Evolutionary conservation across 345 rosid species (phyloP).

Genomic region (Citrus hindsii): DNA sequence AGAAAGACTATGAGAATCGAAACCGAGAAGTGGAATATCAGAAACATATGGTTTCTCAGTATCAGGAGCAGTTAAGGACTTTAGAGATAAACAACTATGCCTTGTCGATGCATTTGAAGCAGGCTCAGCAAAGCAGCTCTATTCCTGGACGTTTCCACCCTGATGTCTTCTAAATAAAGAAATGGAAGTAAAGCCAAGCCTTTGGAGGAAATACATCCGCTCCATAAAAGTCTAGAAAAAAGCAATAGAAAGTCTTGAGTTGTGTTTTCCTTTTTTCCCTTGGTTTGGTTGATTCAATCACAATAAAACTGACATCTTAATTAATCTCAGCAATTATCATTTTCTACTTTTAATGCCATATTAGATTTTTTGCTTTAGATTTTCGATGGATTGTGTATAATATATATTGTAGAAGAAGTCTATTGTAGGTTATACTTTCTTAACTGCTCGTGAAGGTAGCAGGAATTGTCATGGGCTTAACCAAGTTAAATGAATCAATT

Average conservation of each 20-base stretch:
- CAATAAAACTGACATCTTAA: neutral
- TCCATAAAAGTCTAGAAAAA: neutral
- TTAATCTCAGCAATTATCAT: neutral
- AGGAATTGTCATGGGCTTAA: too few relatives aligned
- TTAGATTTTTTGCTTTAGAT: neutral
- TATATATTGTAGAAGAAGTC: too few relatives aligned
- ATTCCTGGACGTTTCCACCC: conserved; percentile 68
- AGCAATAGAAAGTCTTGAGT: neutral
- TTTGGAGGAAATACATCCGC: neutral
- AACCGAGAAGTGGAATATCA: conserved; percentile 55
- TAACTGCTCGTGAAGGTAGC: too few relatives aligned
- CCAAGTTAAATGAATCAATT: too few relatives aligned
- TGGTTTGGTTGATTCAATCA: neutral
- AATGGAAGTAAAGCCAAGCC: neutral
- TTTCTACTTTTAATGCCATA: neutral
- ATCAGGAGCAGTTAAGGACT: conserved; percentile 68
- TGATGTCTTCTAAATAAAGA: conserved; percentile 54
- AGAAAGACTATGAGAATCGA: conserved; percentile 55
- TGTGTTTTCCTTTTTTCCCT: neutral
- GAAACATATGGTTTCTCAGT: conserved; percentile 69
- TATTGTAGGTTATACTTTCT: too few relatives aligned
- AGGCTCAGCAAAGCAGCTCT: conserved; percentile 65
- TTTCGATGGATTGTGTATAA: neutral
- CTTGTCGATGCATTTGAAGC: conserved; percentile 66
- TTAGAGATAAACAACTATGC: conserved; percentile 86